phyloP scores from a whole-genome alignment of 306 rosid species.

The Ochetophila trinervis region DNA sequence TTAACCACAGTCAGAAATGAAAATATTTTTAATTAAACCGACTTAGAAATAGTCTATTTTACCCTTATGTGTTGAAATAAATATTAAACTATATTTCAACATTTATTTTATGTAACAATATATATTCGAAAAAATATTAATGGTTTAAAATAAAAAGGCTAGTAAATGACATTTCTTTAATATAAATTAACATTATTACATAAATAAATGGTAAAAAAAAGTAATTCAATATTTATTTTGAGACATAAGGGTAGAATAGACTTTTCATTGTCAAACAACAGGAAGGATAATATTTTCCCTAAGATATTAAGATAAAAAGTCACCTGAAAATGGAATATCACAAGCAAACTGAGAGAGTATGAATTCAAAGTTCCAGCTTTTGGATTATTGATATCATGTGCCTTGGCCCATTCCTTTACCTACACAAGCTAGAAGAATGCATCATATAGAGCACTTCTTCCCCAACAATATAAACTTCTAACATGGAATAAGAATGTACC shows the following conservation, averaged over 20 bases:
- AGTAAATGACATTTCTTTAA: too few species aligned
- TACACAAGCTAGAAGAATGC: conserved; percentile 45
- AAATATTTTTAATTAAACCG: too few species aligned
- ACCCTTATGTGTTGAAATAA: too few species aligned
- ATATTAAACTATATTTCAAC: too few species aligned
- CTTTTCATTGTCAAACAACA: neutral
- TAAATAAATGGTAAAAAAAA: too few species aligned
- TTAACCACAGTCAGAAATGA: too few species aligned
- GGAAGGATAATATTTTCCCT: too few species aligned
- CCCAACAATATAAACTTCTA: conserved; percentile 7
- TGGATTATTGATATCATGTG: conserved; percentile 63
- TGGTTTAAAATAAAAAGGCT: too few species aligned
- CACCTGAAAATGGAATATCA: conserved; percentile 94
- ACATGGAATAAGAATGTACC: conserved; percentile 48
- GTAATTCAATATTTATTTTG: neutral
- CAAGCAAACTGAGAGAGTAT: conserved; percentile 80
- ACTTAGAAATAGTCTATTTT: too few species aligned
- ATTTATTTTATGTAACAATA: too few species aligned
- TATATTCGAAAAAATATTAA: too few species aligned
- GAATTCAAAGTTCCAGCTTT: conserved; percentile 68
- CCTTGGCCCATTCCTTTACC: conserved; percentile 66
- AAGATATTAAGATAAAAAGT: conserved; percentile 26
- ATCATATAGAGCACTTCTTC: conserved; percentile 31
- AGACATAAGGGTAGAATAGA: neutral
- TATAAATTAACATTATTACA: too few species aligned